These are phyloP conservation scores for Didymella keratinophila DNA, from an alignment of 2,329 filamentous ascomycete species.

Conservation along the genomic window DNA sequence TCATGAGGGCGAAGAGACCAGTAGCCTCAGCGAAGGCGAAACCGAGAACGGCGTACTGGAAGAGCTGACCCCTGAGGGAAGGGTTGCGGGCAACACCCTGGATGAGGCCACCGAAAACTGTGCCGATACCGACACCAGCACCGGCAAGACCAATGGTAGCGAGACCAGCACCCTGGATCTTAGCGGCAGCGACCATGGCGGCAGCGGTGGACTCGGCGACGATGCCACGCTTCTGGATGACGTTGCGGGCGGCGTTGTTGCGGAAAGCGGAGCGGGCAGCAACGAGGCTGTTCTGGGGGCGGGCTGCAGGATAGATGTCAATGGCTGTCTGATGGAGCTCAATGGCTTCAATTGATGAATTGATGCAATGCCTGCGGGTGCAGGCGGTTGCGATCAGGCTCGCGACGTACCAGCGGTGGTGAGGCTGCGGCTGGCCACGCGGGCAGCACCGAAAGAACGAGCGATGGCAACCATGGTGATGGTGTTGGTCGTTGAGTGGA, in stretches of 20 bases:
- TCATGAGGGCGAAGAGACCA: conserved; percentile 67
- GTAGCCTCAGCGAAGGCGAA: conserved; percentile 95
- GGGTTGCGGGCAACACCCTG: conserved; percentile 93
- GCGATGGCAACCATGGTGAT: conserved; percentile 53
- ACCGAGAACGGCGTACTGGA: conserved; percentile 94
- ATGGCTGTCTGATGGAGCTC: conserved; percentile 43
- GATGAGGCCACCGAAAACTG: conserved; percentile 90
- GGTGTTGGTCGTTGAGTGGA: conserved; percentile 50
- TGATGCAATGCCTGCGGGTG: conserved; percentile 45
- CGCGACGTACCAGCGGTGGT: conserved; percentile 48
- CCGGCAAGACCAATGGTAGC: conserved; percentile 91
- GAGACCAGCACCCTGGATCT: conserved; percentile 55
- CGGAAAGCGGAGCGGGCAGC: conserved; percentile 52
- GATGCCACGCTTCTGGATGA: conserved; percentile 53
- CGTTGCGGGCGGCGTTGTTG: conserved; percentile 51
- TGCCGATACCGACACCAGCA: conserved; percentile 94
- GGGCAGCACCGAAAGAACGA: conserved; percentile 51
- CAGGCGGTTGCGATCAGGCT: conserved; percentile 31
- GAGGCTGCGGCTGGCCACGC: conserved; percentile 51
- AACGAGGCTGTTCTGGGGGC: conserved; percentile 51
- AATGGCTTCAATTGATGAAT: conserved; percentile 33
- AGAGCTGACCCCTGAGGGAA: conserved; percentile 92
- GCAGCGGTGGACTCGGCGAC: conserved; percentile 53
- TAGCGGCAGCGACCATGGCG: conserved; percentile 54
- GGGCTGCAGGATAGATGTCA: conserved; percentile 45